Conservation (phyloP, 2,329 filamentous ascomycete species). For the Beauveria bassiana region DNA sequence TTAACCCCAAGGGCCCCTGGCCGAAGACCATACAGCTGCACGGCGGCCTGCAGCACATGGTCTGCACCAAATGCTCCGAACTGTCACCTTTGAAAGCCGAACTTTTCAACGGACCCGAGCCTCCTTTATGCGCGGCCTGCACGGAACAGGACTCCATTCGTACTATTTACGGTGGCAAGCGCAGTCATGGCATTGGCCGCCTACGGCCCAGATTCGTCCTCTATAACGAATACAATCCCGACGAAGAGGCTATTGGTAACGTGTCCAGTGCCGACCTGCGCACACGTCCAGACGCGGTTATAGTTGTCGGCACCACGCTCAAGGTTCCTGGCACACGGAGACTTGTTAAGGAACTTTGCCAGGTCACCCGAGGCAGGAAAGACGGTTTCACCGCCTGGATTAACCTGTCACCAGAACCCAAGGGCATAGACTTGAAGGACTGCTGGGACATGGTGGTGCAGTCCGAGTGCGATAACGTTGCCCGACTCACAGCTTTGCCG, state of each 20-base stretch:
- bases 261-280: conserved; percentile 82
- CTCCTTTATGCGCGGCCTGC: conserved; percentile 73
- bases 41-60: conserved; percentile 90
- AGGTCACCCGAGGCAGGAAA: conserved; percentile 70
- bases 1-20: conserved; percentile 82
- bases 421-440: conserved; percentile 77
- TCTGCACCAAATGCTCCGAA: conserved; percentile 84
- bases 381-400: conserved; percentile 92
- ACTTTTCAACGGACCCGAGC: conserved; percentile 75
- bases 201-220: conserved; percentile 89
- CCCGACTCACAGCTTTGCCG: conserved; percentile 58
- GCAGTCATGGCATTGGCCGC: conserved; percentile 87
- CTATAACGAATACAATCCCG: conserved; percentile 95
- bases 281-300: conserved; percentile 77
- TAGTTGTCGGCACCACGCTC: conserved; percentile 91
- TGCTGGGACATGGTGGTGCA: conserved; percentile 89
- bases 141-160: conserved; percentile 68
- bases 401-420: conserved; percentile 79
- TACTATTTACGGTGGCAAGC: conserved; percentile 68
- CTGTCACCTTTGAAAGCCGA: conserved; percentile 68
- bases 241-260: conserved; percentile 90
- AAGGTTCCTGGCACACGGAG: conserved; percentile 90
- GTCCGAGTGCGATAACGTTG: conserved; percentile 83
- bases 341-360: conserved; percentile 85
- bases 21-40: conserved; percentile 89